Evolutionary conservation across 2,329 filamentous ascomycete species (phyloP).

Genomic region (Claviceps digitariae): DNA sequence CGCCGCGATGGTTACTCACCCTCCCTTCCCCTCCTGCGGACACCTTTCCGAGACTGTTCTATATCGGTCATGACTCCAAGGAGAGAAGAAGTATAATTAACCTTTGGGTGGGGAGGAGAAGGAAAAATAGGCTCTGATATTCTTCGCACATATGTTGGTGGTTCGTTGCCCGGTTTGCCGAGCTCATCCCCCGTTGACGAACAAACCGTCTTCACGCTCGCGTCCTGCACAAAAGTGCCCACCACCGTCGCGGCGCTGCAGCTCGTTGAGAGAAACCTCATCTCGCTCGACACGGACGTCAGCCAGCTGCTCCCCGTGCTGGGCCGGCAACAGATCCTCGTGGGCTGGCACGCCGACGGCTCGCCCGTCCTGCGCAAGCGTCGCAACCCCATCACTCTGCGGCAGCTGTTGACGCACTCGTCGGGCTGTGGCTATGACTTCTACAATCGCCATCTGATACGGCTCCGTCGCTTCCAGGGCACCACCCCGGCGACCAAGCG

Average conservation of each 20-base stretch:
- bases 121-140: not conserved
- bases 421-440: slow-evolving; percentile 34
- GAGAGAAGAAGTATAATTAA: not conserved
- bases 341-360: slow-evolving; percentile 27
- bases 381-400: slow-evolving; percentile 29
- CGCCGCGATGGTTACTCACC: not conserved
- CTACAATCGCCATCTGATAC: slow-evolving; percentile 12
- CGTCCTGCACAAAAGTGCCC: slow-evolving; percentile 30
- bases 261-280: slow-evolving; percentile 30
- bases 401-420: slow-evolving; percentile 37
- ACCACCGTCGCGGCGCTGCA: slow-evolving; percentile 40
- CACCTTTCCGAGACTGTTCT: too few relatives aligned
- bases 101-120: too few relatives aligned
- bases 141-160: not conserved
- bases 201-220: slow-evolving; percentile 10
- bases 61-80: not conserved
- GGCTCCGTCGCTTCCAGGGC: not conserved
- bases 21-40: not conserved
- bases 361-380: slow-evolving; percentile 21
- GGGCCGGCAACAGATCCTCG: slow-evolving; percentile 36
- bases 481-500: not conserved
- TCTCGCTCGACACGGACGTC: not conserved
- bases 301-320: slow-evolving; percentile 23
- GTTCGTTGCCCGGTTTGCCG: not conserved
- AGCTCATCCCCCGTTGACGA: not conserved